Conservation (phyloP, 768 basidiomycete species). For the Chalciporus sphaerocephalus region DNA sequence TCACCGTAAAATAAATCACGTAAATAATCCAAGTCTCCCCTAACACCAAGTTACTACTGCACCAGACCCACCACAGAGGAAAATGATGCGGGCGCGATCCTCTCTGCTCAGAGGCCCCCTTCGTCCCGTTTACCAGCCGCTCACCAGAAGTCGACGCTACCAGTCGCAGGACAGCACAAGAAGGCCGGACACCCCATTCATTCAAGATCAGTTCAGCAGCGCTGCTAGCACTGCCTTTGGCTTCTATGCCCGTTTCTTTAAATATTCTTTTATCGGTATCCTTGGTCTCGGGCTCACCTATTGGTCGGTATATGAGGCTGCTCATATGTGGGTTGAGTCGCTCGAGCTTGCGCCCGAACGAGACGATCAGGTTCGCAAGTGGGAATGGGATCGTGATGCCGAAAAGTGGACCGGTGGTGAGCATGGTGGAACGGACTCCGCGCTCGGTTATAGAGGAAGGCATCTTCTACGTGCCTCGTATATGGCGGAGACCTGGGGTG, state of each 20-base stretch:
- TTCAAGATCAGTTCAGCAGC: constrained; percentile 33
- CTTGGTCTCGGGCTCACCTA: constrained; percentile 43
- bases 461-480: constrained; percentile 66
- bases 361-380: constrained; percentile 51
- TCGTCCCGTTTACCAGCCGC: constrained; percentile 1
- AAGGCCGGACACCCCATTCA: constrained; percentile 12
- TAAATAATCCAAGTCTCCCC: not conserved
- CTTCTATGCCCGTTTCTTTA: constrained; percentile 45
- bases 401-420: constrained; percentile 59
- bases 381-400: constrained; percentile 65
- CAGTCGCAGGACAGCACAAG: too few species aligned
- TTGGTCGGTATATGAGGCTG: constrained; percentile 47
- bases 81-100: constrained; percentile 14
- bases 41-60: too few species aligned
- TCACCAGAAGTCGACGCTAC: constrained; percentile 1
- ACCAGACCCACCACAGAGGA: too few species aligned
- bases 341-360: constrained; percentile 42
- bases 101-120: constrained; percentile 4
- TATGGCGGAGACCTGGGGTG: constrained; percentile 67
- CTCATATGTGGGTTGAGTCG: constrained; percentile 64
- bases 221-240: constrained; percentile 40
- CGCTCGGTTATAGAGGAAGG: constrained; percentile 56
- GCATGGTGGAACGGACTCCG: constrained; percentile 67
- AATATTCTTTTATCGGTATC: constrained; percentile 45
- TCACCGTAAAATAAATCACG: too few species aligned